Evolutionary conservation across 1,139 yeast genomes (phyloP).

Genomic region (Scheffersomyces insectosa): DNA sequence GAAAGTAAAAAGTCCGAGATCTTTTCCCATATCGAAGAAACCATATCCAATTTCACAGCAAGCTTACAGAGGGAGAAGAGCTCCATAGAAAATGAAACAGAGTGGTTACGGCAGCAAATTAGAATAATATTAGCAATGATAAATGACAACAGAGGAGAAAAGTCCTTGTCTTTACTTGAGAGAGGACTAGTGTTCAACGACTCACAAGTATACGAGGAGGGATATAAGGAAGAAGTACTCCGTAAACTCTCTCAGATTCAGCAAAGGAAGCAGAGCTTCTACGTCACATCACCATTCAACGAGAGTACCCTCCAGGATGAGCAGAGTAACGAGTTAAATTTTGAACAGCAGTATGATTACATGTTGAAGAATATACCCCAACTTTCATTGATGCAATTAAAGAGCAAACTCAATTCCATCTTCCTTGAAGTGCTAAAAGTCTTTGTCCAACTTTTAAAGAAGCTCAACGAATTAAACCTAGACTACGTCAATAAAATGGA

Average conservation of each 20-base stretch:
- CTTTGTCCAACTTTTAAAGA: constrained; percentile 34
- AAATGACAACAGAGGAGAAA: constrained; percentile 36
- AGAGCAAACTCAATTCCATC: constrained; percentile 33
- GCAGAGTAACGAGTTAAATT: constrained; percentile 17
- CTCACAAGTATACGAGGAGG: constrained; percentile 27
- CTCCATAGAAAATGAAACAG: constrained; percentile 45
- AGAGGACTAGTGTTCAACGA: constrained; percentile 37
- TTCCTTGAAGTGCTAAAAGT: constrained; percentile 35
- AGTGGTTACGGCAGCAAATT: constrained; percentile 49
- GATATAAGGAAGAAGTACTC: constrained; percentile 32
- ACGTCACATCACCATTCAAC: constrained; percentile 32
- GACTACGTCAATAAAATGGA: constrained; percentile 30
- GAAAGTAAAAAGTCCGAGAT: constrained; percentile 38
- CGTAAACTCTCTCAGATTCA: constrained; percentile 20
- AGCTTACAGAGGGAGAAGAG: constrained; percentile 38
- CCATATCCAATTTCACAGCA: constrained; percentile 35
- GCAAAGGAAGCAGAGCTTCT: constrained; percentile 21
- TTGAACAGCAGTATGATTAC: constrained; percentile 28
- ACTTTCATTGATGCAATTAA: constrained; percentile 33
- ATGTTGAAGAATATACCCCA: constrained; percentile 29
- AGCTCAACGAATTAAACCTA: constrained; percentile 28
- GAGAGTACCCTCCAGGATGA: constrained; percentile 9
- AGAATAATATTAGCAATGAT: constrained; percentile 42
- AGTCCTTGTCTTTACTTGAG: constrained; percentile 21
- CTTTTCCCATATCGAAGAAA: constrained; percentile 40